A percentile compares a stretch with the other conserved stretches of the same genome.
Conservation (phyloP, 768 basidiomycete genomes). For the Boletus barrowsii region DNA sequence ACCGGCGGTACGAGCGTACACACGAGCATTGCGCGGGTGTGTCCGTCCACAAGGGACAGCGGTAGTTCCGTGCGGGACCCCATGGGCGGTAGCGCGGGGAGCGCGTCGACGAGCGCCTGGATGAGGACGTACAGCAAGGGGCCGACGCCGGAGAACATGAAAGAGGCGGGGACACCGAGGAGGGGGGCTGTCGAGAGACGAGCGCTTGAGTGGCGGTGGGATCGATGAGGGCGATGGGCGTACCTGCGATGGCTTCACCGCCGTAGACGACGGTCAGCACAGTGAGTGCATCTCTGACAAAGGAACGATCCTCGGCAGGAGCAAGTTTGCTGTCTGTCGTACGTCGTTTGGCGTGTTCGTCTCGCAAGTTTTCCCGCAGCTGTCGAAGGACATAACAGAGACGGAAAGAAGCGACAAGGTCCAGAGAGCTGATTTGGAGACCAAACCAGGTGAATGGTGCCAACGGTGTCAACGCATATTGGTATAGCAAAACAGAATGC, state of each 20-base stretch:
- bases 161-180: constrained; percentile 68
- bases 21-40: constrained; percentile 74
- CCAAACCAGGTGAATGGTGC: constrained; percentile 70
- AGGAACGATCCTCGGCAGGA: constrained; percentile 49
- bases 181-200: constrained; percentile 47
- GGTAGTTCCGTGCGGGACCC: constrained; percentile 62
- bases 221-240: constrained; percentile 19
- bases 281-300: constrained; percentile 53
- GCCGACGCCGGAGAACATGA: constrained; percentile 69
- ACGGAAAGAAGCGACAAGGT: constrained; percentile 63
- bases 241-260: constrained; percentile 70
- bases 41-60: constrained; percentile 70
- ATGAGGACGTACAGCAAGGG: constrained; percentile 58
- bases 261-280: constrained; percentile 72
- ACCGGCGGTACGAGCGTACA: constrained; percentile 74
- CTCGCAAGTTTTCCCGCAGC: constrained; percentile 49
- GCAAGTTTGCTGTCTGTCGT: constrained; percentile 31
- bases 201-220: neutral
- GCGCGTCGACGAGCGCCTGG: constrained; percentile 58
- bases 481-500: constrained; percentile 50
- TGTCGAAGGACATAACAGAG: constrained; percentile 70
- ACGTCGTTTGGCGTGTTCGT: constrained; percentile 41
- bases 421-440: constrained; percentile 55
- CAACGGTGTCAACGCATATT: constrained; percentile 53
- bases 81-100: constrained; percentile 52